Percentiles rank a stretch among this genome's conserved stretches.
phyloP scores from a whole-genome alignment of 352 stramenopile species.

The Pythium folliculosum region DNA sequence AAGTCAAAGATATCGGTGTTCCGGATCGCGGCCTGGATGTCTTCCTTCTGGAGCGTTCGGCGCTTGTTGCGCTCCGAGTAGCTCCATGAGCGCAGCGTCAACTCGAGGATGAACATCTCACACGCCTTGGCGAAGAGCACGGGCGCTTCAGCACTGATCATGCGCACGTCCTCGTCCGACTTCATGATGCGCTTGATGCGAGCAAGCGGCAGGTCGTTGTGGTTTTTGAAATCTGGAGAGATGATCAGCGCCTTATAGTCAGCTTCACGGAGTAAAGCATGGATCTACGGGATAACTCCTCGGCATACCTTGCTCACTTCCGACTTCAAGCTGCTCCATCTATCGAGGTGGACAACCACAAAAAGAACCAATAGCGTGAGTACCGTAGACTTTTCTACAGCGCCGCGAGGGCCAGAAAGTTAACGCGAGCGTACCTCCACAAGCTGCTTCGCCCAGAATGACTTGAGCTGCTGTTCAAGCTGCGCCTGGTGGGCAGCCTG shows the following conservation, averaged over 20 bases:
- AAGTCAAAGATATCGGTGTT: slow-evolving; percentile 99
- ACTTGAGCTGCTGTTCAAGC: slow-evolving; percentile 88
- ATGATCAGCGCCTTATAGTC: background rate
- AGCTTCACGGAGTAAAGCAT: background rate
- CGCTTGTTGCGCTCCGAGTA: slow-evolving; percentile 90
- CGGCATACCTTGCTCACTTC: slow-evolving; percentile 89
- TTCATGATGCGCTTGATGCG: slow-evolving; percentile 97
- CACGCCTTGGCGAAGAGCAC: slow-evolving; percentile 99
- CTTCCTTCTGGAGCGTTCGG: slow-evolving; percentile 97
- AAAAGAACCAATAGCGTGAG: background rate
- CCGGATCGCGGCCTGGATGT: slow-evolving; percentile 97
- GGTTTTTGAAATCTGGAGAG: slow-evolving; percentile 96
- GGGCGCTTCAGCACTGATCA: slow-evolving; percentile 98
- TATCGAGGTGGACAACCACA: slow-evolving; percentile 14
- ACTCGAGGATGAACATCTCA: slow-evolving; percentile 99
- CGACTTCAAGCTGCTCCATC: slow-evolving; percentile 92
- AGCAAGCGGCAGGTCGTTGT: slow-evolving; percentile 97
- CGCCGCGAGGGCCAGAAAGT: background rate
- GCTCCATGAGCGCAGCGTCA: slow-evolving; percentile 93
- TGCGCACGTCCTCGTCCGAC: slow-evolving; percentile 93
- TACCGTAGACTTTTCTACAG: background rate
- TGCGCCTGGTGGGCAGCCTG: slow-evolving; percentile 85
- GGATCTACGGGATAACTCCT: background rate
- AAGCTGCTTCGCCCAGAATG: slow-evolving; percentile 94
- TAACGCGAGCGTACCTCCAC: slow-evolving; percentile 47